Percentiles rank a stretch among this genome's conserved stretches.
Evolutionary conservation across 1,139 yeast species (phyloP).

Genomic region (Kodamaea ohmeri): DNA sequence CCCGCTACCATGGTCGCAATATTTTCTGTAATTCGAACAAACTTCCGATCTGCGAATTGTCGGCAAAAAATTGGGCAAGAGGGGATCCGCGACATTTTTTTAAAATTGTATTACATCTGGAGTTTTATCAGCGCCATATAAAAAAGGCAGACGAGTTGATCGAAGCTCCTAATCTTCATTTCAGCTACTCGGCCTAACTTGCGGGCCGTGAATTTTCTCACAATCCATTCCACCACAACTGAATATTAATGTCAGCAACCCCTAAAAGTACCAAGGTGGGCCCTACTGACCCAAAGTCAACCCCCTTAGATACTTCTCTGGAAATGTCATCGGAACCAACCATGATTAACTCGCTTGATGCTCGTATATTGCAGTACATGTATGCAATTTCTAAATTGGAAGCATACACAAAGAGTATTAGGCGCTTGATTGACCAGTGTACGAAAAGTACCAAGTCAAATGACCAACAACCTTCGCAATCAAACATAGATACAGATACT

Average conservation of each 20-base stretch:
- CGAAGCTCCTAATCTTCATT: no score
- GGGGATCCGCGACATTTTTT: background rate
- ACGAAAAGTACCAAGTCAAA: background rate
- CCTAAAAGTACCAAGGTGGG: background rate
- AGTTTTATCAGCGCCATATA: no score
- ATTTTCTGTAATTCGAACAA: background rate
- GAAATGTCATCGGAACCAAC: conserved; percentile 5
- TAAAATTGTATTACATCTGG: no score
- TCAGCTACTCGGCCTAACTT: no score
- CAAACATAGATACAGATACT: background rate
- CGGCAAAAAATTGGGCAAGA: background rate
- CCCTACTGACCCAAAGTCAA: background rate
- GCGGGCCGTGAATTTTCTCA: no score
- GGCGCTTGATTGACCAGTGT: conserved; percentile 12
- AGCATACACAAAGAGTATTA: conserved; percentile 21
- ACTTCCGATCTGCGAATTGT: background rate
- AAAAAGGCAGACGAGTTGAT: no score
- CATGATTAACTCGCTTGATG: conserved; percentile 27
- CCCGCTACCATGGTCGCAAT: conserved; percentile 7
- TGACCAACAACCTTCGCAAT: background rate
- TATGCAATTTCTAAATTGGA: conserved; percentile 38
- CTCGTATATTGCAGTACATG: conserved; percentile 40
- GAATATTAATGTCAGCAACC: no score
- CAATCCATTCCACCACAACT: no score
- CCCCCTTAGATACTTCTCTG: background rate